Evolutionary conservation across 2,329 filamentous ascomycete genomes (phyloP).

Genomic region (Fusarium sublunatum): DNA sequence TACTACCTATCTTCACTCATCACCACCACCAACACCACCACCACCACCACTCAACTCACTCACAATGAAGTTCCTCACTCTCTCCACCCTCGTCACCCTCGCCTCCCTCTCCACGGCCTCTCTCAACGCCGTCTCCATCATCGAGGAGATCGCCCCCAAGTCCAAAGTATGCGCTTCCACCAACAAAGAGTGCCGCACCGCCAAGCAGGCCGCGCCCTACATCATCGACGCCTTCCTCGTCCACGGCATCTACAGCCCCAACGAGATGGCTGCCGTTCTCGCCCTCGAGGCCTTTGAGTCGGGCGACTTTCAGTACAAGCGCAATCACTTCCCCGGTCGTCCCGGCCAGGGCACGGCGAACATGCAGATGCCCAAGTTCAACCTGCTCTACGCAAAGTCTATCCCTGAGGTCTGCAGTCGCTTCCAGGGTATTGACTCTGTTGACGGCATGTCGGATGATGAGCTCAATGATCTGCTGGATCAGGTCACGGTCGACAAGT

Average conservation of each 20-base stretch:
- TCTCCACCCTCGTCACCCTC: slow-evolving; percentile 34
- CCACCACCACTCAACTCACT: neutral
- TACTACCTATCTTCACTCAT: neutral
- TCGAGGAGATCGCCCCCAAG: slow-evolving; percentile 67
- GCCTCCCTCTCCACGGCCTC: slow-evolving; percentile 34
- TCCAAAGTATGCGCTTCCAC: slow-evolving; percentile 64
- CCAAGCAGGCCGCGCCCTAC: slow-evolving; percentile 67
- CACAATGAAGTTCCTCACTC: slow-evolving; percentile 47
- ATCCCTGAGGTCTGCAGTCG: slow-evolving; percentile 53
- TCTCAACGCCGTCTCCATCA: slow-evolving; percentile 51
- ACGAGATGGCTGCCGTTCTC: slow-evolving; percentile 76
- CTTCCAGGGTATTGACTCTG: slow-evolving; percentile 46
- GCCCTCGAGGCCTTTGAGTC: slow-evolving; percentile 79
- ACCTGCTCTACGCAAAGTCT: slow-evolving; percentile 60
- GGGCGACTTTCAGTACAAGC: slow-evolving; percentile 75
- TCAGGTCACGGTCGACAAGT: slow-evolving; percentile 60
- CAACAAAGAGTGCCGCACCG: slow-evolving; percentile 72
- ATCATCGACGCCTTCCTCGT: slow-evolving; percentile 67
- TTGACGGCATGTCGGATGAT: slow-evolving; percentile 46
- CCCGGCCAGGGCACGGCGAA: slow-evolving; percentile 77
- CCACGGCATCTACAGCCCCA: slow-evolving; percentile 65
- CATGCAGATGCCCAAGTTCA: slow-evolving; percentile 61
- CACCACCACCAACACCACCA: neutral
- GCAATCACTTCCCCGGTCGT: slow-evolving; percentile 66
- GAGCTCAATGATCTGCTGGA: slow-evolving; percentile 56